Base-by-base conservation (phyloP, 2,329 filamentous ascomycete genomes). In the Fusarium agapanthi region DNA sequence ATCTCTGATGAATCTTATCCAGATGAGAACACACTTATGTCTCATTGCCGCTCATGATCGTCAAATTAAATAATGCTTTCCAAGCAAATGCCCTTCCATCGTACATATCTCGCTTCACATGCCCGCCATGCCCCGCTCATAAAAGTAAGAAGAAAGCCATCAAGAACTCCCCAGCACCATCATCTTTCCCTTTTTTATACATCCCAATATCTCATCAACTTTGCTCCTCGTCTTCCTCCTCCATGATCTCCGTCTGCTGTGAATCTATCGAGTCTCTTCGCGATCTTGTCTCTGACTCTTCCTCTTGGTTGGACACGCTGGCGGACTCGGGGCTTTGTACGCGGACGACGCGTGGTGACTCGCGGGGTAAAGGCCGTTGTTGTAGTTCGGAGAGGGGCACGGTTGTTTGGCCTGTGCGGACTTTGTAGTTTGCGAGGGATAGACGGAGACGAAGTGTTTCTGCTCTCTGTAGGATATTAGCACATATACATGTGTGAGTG, bases 361-460 rank as follows among this genome's bases (percentile, higher is more conserved):
- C 68, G 66, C 60, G 57, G 69, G 72, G 63, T 37, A 83, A 73
- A 11, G 80, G 81, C 53, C 77, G 79, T 34, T 63, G 78, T 75
- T 90, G 84, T 26, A 94, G 84, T 50, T 88, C 82, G 61, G 90
- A 85, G 68, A 93, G 86, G 3, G 92, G 90, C 34, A 93, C 86
- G 64, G 88, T 83, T 60, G 90, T 87, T 81, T 95, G 93, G 67
- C 92, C 90, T 5, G 92, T 95, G 64, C 87, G 88, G 73, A 95
- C 85, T 81, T 95, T 95, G 85, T 94, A 95, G 77, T 88, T 88
- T 20, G 92, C 93, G 26, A 94, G 87, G 34, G 88, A 86, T 22
- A 95, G 88, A n/a, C 92, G 88, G 15, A 93, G 86, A 57, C 88
- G 88, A 48, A 95, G 84, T 54, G 90, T 88, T 77, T 92, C 88